These are phyloP conservation scores for Phaeotremella skinneri DNA, from an alignment of 768 basidiomycete species.

Conservation along the genomic window DNA sequence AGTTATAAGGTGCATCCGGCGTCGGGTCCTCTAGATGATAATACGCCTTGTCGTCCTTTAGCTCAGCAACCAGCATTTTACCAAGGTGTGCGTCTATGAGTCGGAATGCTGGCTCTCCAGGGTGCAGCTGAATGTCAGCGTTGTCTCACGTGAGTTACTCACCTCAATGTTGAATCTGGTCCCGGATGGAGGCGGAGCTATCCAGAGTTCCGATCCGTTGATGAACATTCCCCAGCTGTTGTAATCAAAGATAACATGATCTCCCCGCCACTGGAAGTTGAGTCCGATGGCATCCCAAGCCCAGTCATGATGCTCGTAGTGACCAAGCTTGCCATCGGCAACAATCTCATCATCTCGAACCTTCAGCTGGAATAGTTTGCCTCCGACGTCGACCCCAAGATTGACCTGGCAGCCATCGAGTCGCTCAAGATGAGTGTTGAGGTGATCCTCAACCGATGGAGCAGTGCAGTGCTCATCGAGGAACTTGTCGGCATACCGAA, in stretches of 20 bases:
- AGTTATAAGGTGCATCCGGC: conserved; percentile 20
- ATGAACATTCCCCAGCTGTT: neutral
- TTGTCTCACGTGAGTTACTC: neutral
- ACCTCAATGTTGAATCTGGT: neutral
- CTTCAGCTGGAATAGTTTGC: conserved; percentile 8
- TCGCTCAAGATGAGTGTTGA: conserved; percentile 14
- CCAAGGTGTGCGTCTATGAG: conserved; percentile 9
- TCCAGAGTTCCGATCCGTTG: conserved; percentile 3
- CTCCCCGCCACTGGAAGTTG: neutral
- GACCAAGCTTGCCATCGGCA: conserved; percentile 16
- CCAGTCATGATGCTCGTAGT: conserved; percentile 4
- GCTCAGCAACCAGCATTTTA: conserved; percentile 21
- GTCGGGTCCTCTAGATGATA: conserved; percentile 6
- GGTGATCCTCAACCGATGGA: conserved; percentile 6
- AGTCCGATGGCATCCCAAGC: conserved; percentile 3
- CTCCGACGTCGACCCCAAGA: conserved; percentile 15
- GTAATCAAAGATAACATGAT: neutral
- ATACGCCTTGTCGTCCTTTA: conserved; percentile 21
- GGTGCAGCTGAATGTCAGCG: neutral
- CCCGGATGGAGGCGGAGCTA: neutral
- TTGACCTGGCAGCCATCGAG: conserved; percentile 15
- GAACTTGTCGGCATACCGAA: conserved; percentile 17
- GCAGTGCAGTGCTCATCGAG: conserved; percentile 7
- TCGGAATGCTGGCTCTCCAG: conserved; percentile 4
- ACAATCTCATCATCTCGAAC: conserved; percentile 14